Percentiles rank a stretch among this genome's conserved stretches.
These are phyloP conservation scores for Vigna angularis DNA, from an alignment of 306 rosid species.

Conservation along the genomic window DNA sequence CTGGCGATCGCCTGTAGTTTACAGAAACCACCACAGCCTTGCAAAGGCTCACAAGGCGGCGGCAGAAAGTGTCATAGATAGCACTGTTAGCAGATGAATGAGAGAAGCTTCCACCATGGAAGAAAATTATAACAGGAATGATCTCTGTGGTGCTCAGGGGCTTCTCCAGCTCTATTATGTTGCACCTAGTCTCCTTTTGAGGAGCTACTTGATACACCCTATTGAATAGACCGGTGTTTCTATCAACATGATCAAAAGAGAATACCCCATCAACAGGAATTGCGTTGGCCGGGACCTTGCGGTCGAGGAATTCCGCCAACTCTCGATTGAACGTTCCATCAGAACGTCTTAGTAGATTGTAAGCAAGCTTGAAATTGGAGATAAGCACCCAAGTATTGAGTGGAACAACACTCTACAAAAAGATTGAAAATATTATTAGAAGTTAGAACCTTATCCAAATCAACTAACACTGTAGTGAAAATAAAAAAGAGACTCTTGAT, in stretches of 20 bases:
- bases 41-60: constrained; percentile 71
- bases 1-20: constrained; percentile 83
- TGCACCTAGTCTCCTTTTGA: constrained; percentile 54
- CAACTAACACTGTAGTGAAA: not conserved
- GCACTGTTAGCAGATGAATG: constrained; percentile 94
- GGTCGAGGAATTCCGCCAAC: constrained; percentile 83
- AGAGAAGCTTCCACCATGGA: constrained; percentile 94
- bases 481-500: not conserved
- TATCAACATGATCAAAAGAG: constrained; percentile 84
- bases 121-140: constrained; percentile 81
- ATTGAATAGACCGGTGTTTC: constrained; percentile 69
- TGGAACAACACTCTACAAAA: constrained; percentile 79
- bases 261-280: constrained; percentile 86
- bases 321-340: constrained; percentile 92
- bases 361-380: constrained; percentile 92
- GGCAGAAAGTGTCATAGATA: constrained; percentile 88
- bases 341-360: constrained; percentile 84
- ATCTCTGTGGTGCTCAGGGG: constrained; percentile 69
- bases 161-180: constrained; percentile 60
- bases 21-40: constrained; percentile 87
- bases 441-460: constrained; percentile 19
- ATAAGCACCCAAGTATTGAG: constrained; percentile 94
- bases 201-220: constrained; percentile 73
- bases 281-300: constrained; percentile 76
- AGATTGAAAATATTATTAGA: constrained; percentile 38